Conservation (phyloP, 345 rosid genomes). For the Arabidopsis suecica region DNA sequence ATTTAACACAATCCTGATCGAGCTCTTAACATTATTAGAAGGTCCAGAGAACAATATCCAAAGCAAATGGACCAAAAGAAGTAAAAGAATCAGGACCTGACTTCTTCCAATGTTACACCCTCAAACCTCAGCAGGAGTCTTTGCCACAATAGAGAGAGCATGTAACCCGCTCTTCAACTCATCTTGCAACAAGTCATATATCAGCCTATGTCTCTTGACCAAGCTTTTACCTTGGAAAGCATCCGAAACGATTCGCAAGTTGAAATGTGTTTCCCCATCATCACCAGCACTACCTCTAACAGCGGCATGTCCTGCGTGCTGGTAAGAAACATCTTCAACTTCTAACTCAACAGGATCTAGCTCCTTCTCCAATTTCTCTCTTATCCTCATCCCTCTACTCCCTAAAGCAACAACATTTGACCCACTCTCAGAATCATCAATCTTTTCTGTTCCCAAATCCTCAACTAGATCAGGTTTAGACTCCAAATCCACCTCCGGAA, state of each 20-base stretch:
- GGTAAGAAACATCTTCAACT: constrained; percentile 75
- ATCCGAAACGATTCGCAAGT: constrained; percentile 40
- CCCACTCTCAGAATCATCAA: constrained; percentile 16
- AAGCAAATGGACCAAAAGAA: constrained; percentile 24
- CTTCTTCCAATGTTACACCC: background rate
- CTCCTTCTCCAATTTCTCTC: constrained; percentile 71
- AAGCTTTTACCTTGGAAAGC: constrained; percentile 46
- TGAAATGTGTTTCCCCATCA: constrained; percentile 51
- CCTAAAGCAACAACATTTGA: constrained; percentile 52
- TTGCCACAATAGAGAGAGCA: constrained; percentile 47
- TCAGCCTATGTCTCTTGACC: constrained; percentile 47
- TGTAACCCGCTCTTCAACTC: constrained; percentile 48
- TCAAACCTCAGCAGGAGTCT: constrained; percentile 46
- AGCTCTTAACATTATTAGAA: constrained; percentile 28
- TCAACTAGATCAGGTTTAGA: constrained; percentile 10
- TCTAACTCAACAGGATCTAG: constrained; percentile 68
- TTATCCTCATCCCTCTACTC: constrained; percentile 77
- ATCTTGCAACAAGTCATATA: constrained; percentile 41
- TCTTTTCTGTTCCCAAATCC: constrained; percentile 10
- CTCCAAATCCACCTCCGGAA: constrained; percentile 24
- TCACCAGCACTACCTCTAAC: constrained; percentile 36
- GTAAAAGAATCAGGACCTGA: constrained; percentile 31
- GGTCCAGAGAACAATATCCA: constrained; percentile 15
- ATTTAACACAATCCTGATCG: constrained; percentile 23
- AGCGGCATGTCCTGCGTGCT: constrained; percentile 69